Percentiles rank a stretch among this genome's conserved stretches.
phyloP scores from a whole-genome alignment of 2,329 filamentous ascomycete genomes.

The Pseudopithomyces chartarum region DNA sequence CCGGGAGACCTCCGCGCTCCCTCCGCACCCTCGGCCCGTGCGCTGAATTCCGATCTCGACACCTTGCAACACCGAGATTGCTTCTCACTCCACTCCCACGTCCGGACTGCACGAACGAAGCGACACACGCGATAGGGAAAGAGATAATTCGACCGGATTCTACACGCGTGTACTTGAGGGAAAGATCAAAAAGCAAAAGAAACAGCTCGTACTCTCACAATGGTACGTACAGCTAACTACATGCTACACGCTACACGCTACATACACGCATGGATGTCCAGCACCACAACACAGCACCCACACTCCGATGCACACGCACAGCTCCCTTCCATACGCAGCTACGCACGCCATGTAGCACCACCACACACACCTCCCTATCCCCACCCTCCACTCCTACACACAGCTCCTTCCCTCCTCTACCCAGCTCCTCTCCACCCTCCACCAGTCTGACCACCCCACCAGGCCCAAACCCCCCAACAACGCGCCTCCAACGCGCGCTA shows the following conservation, averaged over 20 bases:
- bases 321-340: slow-evolving; percentile 8
- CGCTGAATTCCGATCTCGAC: slow-evolving; percentile 29
- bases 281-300: too few species aligned
- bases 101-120: neutral
- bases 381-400: neutral
- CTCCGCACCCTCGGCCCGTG: slow-evolving; percentile 28
- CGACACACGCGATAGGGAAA: too few species aligned
- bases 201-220: too few species aligned
- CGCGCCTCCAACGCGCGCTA: slow-evolving; percentile 81
- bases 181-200: too few species aligned
- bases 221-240: too few species aligned
- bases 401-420: neutral
- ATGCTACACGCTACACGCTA: too few species aligned
- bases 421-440: too few species aligned
- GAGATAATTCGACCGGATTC: too few species aligned
- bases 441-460: neutral
- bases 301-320: neutral
- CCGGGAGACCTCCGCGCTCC: slow-evolving; percentile 28
- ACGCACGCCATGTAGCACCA: too few species aligned
- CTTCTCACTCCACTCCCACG: neutral
- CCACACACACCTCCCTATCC: neutral
- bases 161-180: too few species aligned
- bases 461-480: slow-evolving; percentile 87
- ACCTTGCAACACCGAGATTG: slow-evolving; percentile 38
- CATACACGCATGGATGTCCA: too few species aligned